Conservation (phyloP, 2,329 filamentous ascomycete genomes). For the Dothistroma septosporum region DNA sequence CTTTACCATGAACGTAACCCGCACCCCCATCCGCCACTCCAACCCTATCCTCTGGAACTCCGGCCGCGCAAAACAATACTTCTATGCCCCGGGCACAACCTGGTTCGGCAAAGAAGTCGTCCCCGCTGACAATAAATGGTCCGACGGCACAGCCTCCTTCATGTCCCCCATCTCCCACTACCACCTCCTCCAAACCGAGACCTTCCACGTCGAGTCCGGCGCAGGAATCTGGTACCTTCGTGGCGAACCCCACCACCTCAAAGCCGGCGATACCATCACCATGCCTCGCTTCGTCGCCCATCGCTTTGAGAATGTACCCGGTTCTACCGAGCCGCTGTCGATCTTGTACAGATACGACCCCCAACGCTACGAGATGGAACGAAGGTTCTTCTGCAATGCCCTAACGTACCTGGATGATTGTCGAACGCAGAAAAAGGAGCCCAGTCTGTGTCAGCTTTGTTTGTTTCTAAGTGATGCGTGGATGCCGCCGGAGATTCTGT, state of each 20-base stretch:
- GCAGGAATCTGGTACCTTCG: constrained; percentile 14
- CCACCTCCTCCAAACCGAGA: constrained; percentile 20
- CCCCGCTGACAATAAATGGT: constrained; percentile 14
- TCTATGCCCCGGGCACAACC: not conserved
- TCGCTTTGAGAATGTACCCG: constrained; percentile 14
- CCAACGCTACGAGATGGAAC: constrained; percentile 18
- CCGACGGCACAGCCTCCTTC: constrained; percentile 13
- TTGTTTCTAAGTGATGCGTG: constrained; percentile 11
- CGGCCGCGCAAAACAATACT: not conserved
- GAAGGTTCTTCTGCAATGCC: constrained; percentile 16
- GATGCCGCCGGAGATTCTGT: constrained; percentile 15
- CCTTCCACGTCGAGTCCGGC: constrained; percentile 17
- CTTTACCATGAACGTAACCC: not conserved
- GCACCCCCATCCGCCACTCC: not conserved
- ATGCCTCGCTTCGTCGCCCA: constrained; percentile 13
- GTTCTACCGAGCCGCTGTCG: constrained; percentile 10
- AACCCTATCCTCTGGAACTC: not conserved
- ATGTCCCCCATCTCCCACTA: constrained; percentile 17
- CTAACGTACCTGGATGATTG: constrained; percentile 19
- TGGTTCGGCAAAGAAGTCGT: constrained; percentile 13
- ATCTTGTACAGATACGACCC: constrained; percentile 16
- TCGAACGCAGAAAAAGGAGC: constrained; percentile 3
- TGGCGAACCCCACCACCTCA: constrained; percentile 10
- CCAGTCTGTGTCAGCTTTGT: constrained; percentile 17
- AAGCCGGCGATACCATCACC: constrained; percentile 11